Percentiles rank a stretch among this genome's conserved stretches.
phyloP scores from a whole-genome alignment of 768 basidiomycete species.

The Boletus tomentosulus region DNA sequence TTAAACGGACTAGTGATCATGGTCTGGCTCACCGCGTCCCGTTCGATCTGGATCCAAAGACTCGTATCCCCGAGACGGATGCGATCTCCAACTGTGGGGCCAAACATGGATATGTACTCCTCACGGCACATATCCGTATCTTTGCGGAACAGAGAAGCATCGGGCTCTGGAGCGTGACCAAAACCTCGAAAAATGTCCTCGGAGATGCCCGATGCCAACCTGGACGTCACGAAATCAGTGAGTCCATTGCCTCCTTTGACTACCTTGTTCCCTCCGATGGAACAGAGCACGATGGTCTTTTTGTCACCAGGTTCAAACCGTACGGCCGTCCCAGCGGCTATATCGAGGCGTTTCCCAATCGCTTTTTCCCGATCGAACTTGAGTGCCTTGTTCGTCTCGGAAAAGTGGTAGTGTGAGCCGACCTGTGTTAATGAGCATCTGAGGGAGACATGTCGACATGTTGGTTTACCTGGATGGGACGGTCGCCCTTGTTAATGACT shows the following conservation, averaged over 20 bases:
- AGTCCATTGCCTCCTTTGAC: slow-evolving; percentile 80
- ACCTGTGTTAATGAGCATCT: slow-evolving; percentile 43
- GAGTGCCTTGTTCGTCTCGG: slow-evolving; percentile 80
- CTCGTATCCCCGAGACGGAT: slow-evolving; percentile 85
- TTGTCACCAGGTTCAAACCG: slow-evolving; percentile 93
- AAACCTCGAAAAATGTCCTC: slow-evolving; percentile 47
- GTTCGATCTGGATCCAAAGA: slow-evolving; percentile 91
- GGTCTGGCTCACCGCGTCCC: slow-evolving; percentile 56
- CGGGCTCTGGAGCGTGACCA: slow-evolving; percentile 64
- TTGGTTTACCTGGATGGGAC: slow-evolving; percentile 78
- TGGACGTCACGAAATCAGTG: slow-evolving; percentile 38
- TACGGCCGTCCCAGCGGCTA: slow-evolving; percentile 91
- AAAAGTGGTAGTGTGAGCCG: slow-evolving; percentile 93
- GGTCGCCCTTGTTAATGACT: slow-evolving; percentile 88
- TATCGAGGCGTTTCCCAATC: slow-evolving; percentile 86
- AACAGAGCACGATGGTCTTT: slow-evolving; percentile 79
- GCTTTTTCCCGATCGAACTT: slow-evolving; percentile 79
- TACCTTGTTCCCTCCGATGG: slow-evolving; percentile 66
- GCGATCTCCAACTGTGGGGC: slow-evolving; percentile 88
- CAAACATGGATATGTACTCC: slow-evolving; percentile 90
- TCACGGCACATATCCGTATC: slow-evolving; percentile 63
- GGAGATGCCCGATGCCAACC: slow-evolving; percentile 39
- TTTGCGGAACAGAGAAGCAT: slow-evolving; percentile 44
- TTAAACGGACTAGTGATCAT: neutral
- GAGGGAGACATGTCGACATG: neutral